Percentiles rank a stretch among this genome's conserved stretches.
Conservation (phyloP, 2,329 filamentous ascomycete genomes). For the Penicillium sclerotiorum region DNA sequence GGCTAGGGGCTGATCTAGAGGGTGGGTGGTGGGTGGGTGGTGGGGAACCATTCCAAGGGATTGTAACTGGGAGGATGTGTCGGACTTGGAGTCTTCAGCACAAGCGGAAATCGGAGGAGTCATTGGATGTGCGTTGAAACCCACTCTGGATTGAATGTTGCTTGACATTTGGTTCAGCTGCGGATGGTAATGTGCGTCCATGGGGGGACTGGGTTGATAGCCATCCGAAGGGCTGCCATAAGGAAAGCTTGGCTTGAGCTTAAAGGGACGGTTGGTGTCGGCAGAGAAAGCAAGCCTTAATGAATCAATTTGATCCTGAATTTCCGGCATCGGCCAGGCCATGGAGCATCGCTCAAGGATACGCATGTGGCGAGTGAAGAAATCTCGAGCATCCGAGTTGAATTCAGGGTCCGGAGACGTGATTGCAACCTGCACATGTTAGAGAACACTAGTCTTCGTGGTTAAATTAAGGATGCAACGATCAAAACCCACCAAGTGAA, state of each 20-base stretch:
- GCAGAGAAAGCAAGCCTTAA: constrained; percentile 90
- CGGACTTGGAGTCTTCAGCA: constrained; percentile 73
- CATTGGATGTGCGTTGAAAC: constrained; percentile 66
- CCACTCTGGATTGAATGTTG: constrained; percentile 53
- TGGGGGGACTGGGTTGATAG: constrained; percentile 64
- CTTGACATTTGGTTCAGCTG: constrained; percentile 49
- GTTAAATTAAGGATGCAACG: no score
- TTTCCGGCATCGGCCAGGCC: constrained; percentile 84
- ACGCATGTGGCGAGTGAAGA: constrained; percentile 91
- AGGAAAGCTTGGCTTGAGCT: constrained; percentile 83
- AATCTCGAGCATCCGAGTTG: constrained; percentile 80
- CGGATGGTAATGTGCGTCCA: constrained; percentile 53
- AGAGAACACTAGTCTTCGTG: neutral
- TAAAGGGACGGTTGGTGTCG: constrained; percentile 80
- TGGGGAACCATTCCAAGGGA: constrained; percentile 52
- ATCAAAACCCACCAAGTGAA: constrained; percentile 82
- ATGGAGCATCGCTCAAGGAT: constrained; percentile 83
- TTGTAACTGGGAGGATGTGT: constrained; percentile 69
- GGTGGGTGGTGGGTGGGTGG: constrained; percentile 40
- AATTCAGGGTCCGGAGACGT: constrained; percentile 90
- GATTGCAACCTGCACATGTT: constrained; percentile 72
- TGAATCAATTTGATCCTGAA: constrained; percentile 86
- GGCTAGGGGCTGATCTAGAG: constrained; percentile 60
- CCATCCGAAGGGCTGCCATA: constrained; percentile 75
- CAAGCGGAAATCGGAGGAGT: constrained; percentile 78